Evolutionary conservation across 768 basidiomycete genomes (phyloP).

Genomic region (Trametes cinnabarina): DNA sequence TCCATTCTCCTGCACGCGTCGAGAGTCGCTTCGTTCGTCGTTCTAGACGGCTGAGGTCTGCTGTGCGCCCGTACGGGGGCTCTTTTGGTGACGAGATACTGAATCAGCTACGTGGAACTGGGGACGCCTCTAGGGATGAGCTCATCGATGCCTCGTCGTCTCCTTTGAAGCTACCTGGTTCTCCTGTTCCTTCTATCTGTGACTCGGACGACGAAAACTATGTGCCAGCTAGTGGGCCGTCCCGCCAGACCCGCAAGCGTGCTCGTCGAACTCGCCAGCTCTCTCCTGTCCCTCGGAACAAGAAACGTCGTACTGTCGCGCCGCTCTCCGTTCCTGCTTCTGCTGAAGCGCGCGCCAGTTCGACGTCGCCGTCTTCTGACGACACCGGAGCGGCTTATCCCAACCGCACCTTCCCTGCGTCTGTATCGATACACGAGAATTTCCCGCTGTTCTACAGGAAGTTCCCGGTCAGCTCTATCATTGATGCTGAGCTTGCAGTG

Average conservation of each 20-base stretch:
- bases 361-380: not conserved
- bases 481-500: slow-evolving; percentile 39
- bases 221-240: not conserved
- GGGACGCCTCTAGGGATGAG: not conserved
- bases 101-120: not conserved
- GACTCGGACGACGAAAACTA: slow-evolving; percentile 17
- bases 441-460: slow-evolving; percentile 69
- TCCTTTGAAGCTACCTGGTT: not conserved
- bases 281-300: not conserved
- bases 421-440: slow-evolving; percentile 43
- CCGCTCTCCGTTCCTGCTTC: not conserved
- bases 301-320: not conserved
- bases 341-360: not conserved
- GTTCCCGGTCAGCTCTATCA: slow-evolving; percentile 63
- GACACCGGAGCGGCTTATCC: slow-evolving; percentile 25
- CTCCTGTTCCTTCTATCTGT: not conserved
- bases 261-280: not conserved
- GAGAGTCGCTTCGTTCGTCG: not conserved
- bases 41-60: not conserved
- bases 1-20: not conserved
- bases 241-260: slow-evolving; percentile 3
- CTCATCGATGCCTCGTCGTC: not conserved
- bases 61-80: not conserved
- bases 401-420: slow-evolving; percentile 50
- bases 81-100: slow-evolving; percentile 4